Percentiles rank a stretch among this genome's conserved stretches.
These are phyloP conservation scores for Oryza longistaminata DNA, from an alignment of 176 grass and related monocot species.

Conservation along the genomic window DNA sequence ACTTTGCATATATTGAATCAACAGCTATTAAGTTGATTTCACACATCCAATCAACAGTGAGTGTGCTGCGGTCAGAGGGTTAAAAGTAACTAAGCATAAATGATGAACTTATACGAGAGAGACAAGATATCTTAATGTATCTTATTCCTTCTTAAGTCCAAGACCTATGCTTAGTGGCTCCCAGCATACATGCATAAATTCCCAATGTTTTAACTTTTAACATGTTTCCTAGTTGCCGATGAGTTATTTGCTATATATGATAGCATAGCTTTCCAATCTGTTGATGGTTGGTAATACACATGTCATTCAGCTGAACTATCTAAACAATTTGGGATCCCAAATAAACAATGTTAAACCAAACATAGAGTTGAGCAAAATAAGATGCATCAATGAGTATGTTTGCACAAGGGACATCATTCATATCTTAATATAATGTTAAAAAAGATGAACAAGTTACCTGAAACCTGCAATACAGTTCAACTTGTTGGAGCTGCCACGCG, in stretches of 20 bases:
- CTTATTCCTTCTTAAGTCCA: slow-evolving; percentile 7
- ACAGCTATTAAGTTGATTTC: slow-evolving; percentile 9
- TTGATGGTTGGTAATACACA: neutral
- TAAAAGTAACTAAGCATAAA: neutral
- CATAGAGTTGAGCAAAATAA: neutral
- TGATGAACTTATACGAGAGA: neutral
- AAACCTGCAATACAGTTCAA: neutral
- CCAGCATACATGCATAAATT: neutral
- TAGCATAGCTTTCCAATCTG: neutral
- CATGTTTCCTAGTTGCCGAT: neutral
- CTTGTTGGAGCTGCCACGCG: neutral
- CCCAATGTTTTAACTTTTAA: neutral
- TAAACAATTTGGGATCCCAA: neutral
- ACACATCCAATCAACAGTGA: neutral
- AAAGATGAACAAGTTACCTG: slow-evolving; percentile 15
- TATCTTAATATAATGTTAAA: neutral
- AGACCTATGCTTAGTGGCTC: slow-evolving; percentile 1
- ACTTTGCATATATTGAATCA: slow-evolving; percentile 11
- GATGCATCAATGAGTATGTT: neutral
- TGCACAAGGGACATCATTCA: neutral
- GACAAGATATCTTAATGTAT: neutral
- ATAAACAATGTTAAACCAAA: neutral
- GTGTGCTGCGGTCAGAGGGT: neutral
- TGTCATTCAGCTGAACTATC: neutral
- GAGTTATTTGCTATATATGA: neutral